phyloP scores from a whole-genome alignment of 2,329 filamentous ascomycete species.

The Aspergillus tanneri region DNA sequence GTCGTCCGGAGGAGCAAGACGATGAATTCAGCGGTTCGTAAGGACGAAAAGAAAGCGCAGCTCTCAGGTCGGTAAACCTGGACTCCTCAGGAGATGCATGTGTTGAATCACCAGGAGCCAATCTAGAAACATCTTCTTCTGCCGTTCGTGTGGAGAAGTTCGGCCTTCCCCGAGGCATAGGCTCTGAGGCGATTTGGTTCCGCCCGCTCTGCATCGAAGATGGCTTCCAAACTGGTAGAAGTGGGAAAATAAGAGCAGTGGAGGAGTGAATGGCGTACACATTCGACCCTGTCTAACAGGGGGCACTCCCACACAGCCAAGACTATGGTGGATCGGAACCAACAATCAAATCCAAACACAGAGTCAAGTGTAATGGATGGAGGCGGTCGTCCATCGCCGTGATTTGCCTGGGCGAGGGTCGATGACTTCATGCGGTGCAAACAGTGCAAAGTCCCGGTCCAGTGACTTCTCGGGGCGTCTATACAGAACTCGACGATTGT shows the following conservation, averaged over 20 bases:
- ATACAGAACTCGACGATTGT: not conserved
- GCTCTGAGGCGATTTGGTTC: conserved; percentile 21
- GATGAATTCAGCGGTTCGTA: conserved; percentile 26
- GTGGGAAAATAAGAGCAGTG: not conserved
- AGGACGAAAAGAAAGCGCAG: conserved; percentile 22
- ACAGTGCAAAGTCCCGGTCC: conserved; percentile 31
- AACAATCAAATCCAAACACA: not conserved
- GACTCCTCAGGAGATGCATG: conserved; percentile 23
- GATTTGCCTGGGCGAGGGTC: conserved; percentile 5
- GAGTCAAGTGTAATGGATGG: not conserved
- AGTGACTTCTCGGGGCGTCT: conserved; percentile 2
- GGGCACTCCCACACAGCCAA: not conserved
- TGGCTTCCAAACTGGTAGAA: not conserved
- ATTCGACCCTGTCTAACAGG: not conserved
- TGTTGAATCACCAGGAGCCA: conserved; percentile 34
- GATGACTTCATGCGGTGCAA: conserved; percentile 30
- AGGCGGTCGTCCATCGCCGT: not conserved
- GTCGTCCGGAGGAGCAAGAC: conserved; percentile 14
- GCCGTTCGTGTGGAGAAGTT: conserved; percentile 41
- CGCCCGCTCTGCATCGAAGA: conserved; percentile 25
- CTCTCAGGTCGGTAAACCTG: conserved; percentile 24
- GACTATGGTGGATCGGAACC: not conserved
- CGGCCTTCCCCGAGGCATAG: conserved; percentile 38
- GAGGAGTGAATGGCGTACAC: not conserved
- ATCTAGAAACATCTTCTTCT: conserved; percentile 37